phyloP scores from a whole-genome alignment of 192 early-diverging fungal genomes.

The Mortierella antarctica region DNA sequence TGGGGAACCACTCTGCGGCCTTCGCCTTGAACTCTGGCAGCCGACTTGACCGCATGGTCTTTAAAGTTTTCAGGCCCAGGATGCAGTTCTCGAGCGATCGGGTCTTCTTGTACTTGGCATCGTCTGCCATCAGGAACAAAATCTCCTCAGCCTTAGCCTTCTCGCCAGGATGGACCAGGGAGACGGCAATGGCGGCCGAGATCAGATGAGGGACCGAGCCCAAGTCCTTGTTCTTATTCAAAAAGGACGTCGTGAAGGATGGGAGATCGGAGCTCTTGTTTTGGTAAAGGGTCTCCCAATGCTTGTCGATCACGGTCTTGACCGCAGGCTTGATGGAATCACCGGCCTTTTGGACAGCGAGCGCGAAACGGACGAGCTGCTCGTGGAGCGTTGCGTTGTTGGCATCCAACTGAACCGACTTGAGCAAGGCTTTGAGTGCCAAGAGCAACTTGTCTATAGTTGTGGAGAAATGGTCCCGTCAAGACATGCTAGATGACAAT shows the following conservation, averaged over 20 bases:
- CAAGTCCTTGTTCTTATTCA: conserved; percentile 14
- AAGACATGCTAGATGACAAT: neutral
- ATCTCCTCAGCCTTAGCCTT: conserved; percentile 31
- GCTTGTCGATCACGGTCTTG: conserved; percentile 44
- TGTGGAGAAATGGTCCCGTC: neutral
- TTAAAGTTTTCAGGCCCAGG: conserved; percentile 36
- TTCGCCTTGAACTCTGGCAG: conserved; percentile 30
- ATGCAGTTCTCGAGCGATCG: conserved; percentile 28
- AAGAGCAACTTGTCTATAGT: conserved; percentile 71
- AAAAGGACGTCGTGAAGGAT: conserved; percentile 14
- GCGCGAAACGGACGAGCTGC: conserved; percentile 59
- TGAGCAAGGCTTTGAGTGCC: conserved; percentile 69
- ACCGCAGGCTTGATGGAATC: conserved; percentile 22
- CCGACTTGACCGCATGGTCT: conserved; percentile 32
- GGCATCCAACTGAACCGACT: conserved; percentile 58
- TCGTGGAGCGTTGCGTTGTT: conserved; percentile 54
- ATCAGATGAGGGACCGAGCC: conserved; percentile 35
- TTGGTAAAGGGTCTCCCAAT: conserved; percentile 32
- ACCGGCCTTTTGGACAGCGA: conserved; percentile 50
- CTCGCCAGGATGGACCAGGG: conserved; percentile 19
- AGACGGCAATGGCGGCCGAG: conserved; percentile 34
- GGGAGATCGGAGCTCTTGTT: conserved; percentile 12
- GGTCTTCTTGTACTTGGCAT: conserved; percentile 13
- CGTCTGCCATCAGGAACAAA: conserved; percentile 26
- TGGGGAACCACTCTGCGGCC: conserved; percentile 29